Evolutionary conservation across 306 rosid genomes (phyloP).

Genomic region (Gynostemma pentaphyllum): DNA sequence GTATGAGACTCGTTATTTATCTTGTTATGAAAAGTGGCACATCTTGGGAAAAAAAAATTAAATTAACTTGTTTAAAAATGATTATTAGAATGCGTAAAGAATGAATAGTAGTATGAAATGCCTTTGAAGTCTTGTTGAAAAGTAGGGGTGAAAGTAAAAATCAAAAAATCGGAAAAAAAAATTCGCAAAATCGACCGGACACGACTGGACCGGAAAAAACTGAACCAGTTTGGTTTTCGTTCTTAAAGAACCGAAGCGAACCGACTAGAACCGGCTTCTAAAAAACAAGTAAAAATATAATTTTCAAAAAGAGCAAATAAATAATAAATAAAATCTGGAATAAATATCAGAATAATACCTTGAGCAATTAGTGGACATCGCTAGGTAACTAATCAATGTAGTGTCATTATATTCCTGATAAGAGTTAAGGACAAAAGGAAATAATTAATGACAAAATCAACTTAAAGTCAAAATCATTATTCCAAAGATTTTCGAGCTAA

Average conservation of each 20-base stretch:
- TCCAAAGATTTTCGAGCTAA: too few relatives aligned
- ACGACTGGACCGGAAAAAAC: too few relatives aligned
- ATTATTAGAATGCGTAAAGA: not conserved
- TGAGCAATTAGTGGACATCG: constrained; percentile 94
- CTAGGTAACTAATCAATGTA: constrained; percentile 67
- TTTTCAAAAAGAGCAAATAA: not conserved
- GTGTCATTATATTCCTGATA: constrained; percentile 89
- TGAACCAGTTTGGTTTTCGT: too few relatives aligned
- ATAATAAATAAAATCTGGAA: not conserved
- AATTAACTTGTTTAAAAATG: not conserved
- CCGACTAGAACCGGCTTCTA: too few relatives aligned
- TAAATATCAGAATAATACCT: constrained; percentile 39
- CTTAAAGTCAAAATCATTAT: not conserved
- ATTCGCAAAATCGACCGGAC: too few relatives aligned
- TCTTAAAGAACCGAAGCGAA: too few relatives aligned
- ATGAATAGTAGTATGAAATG: too few relatives aligned
- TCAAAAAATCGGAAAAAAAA: too few relatives aligned
- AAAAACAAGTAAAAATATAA: not conserved
- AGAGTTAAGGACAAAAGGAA: constrained; percentile 3
- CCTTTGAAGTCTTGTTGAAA: too few relatives aligned
- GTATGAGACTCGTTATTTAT: not conserved
- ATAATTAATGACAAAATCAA: not conserved
- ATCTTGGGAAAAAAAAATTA: not conserved
- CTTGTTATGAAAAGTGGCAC: not conserved
- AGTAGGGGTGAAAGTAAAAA: too few relatives aligned